These are phyloP conservation scores for Rhizoclosmatium sp. DNA, from an alignment of 192 early-diverging fungal genomes.

Conservation along the genomic window DNA sequence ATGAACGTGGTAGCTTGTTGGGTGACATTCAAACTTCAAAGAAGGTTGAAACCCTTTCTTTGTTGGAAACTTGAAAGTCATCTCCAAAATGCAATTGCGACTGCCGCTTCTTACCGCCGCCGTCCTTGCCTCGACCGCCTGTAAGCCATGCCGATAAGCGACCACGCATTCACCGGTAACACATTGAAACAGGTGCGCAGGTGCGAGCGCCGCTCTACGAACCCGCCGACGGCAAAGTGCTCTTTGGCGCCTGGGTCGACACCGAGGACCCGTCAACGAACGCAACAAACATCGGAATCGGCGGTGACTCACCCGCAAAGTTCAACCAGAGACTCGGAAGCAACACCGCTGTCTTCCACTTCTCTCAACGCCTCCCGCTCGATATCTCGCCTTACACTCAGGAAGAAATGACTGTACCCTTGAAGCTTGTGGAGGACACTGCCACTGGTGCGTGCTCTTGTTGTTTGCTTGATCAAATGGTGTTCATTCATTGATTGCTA, in stretches of 20 bases:
- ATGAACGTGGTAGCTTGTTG: no score
- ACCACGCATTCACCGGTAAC: neutral
- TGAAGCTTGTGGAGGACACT: constrained; percentile 32
- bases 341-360: constrained; percentile 47
- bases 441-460: constrained; percentile 17
- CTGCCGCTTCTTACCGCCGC: neutral
- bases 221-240: constrained; percentile 37
- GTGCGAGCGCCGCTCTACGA: constrained; percentile 25
- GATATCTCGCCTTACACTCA: constrained; percentile 23
- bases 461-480: neutral
- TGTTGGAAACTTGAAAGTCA: no score
- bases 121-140: neutral
- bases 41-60: no score
- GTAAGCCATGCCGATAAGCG: neutral
- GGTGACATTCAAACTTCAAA: no score
- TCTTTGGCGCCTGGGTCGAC: constrained; percentile 33
- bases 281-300: neutral
- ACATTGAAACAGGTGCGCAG: neutral
- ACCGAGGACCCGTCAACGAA: neutral
- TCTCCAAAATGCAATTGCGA: neutral
- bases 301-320: constrained; percentile 41
- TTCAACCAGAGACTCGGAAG: constrained; percentile 49
- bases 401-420: constrained; percentile 9
- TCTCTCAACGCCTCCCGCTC: constrained; percentile 46
- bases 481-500: neutral